Evolutionary conservation across 2,329 filamentous ascomycete genomes (phyloP).

Genomic region (Escovopsis sp.): DNA sequence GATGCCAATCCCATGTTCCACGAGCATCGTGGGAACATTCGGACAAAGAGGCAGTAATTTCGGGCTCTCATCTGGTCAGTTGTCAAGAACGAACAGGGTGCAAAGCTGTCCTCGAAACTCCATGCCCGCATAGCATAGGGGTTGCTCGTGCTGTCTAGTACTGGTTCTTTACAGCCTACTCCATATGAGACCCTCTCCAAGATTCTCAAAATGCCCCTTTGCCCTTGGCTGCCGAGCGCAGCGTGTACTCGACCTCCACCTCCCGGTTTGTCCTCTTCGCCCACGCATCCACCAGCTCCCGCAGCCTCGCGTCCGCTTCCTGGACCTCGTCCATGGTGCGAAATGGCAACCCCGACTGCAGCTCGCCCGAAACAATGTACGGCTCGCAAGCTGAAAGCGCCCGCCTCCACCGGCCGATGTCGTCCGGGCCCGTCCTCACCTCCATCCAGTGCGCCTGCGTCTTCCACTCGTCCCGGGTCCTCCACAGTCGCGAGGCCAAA

Average conservation of each 20-base stretch:
- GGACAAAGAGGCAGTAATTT: no score
- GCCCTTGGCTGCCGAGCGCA: constrained; percentile 13
- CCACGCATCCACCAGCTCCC: constrained; percentile 11
- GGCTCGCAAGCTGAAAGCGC: constrained; percentile 2
- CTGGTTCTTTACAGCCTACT: no score
- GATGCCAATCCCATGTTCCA: no score
- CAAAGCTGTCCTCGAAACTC: no score
- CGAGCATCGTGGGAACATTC: no score
- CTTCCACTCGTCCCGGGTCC: no score
- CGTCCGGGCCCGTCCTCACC: neutral
- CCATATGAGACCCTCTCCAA: neutral
- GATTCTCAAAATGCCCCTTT: constrained; percentile 9
- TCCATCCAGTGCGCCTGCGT: no score
- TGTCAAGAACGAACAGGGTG: no score
- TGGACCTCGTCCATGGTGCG: constrained; percentile 12
- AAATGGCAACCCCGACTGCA: constrained; percentile 9
- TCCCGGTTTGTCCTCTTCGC: constrained; percentile 3
- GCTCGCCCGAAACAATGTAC: constrained; percentile 1
- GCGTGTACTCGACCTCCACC: constrained; percentile 12
- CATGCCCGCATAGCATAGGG: no score
- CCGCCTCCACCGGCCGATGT: neutral
- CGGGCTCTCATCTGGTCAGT: no score
- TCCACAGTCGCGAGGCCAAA: no score
- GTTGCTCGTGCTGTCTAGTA: no score
- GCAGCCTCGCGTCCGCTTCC: constrained; percentile 10